Conservation (phyloP, 352 stramenopile species). For the Phytophthora constricta region DNA sequence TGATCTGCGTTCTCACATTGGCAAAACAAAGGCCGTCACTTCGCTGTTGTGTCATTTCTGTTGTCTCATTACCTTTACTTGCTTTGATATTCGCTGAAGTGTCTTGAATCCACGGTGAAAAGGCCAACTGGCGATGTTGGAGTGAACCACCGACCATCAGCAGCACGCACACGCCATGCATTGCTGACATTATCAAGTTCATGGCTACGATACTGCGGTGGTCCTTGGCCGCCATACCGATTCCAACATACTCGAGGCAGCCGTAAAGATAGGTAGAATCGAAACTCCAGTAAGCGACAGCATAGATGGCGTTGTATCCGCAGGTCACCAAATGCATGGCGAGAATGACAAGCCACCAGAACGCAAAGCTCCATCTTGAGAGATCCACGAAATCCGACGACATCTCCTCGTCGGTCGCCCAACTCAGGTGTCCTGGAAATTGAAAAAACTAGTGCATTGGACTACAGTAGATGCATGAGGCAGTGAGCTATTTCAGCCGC, state of each 20-base stretch:
- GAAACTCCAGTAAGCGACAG: conserved; percentile 2
- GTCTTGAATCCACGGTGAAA: not conserved
- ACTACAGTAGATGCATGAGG: too few relatives aligned
- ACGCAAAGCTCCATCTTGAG: not conserved
- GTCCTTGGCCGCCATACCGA: conserved; percentile 11
- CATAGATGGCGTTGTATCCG: conserved; percentile 12
- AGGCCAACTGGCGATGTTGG: not conserved
- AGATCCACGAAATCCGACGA: not conserved
- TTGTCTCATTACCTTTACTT: not conserved
- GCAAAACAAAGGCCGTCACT: not conserved
- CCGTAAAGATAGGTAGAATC: not conserved
- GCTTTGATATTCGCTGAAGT: not conserved
- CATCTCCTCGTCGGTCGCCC: not conserved
- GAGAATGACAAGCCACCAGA: conserved; percentile 23
- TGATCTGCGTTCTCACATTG: not conserved
- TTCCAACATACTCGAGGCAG: not conserved
- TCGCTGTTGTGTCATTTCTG: not conserved
- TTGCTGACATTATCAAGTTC: conserved; percentile 1
- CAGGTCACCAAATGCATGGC: conserved; percentile 11
- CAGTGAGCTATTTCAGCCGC: too few relatives aligned
- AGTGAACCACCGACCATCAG: conserved; percentile 11
- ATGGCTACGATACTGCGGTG: not conserved
- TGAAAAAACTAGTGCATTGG: not conserved
- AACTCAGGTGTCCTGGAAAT: too few relatives aligned
- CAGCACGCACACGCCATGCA: conserved; percentile 3